Evolutionary conservation across 2,329 filamentous ascomycete species (phyloP), one percentile per base, ranked within the genome.

Genomic region (Colletotrichum lupini): DNA sequence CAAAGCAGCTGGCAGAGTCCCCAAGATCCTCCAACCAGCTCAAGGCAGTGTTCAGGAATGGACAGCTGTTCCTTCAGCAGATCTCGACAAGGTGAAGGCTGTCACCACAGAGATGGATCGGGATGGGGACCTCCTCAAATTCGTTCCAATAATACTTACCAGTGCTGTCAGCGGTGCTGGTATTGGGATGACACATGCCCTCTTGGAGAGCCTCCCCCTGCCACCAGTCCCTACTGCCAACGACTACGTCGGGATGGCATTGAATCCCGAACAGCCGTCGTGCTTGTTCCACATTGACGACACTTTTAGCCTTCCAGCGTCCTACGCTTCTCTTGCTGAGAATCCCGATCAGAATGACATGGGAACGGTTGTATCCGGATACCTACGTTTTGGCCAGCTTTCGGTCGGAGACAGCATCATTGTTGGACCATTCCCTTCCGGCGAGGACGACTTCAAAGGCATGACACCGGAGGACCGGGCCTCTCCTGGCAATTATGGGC

Each of bases 231-330:
- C 88, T 8, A 89, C 87, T 1, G 80, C 87, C 1, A 84, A 85
- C 62, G 89, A 91, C 76, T 89, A 87, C 73, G 82, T 88, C n/a
- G 88, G 88, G 1, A 84, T 84, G 55, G 85, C 85, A 1, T 79
- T 91, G 66, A 91, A 91, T 71, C 90, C 90, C 0, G 87, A 91
- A 72, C 87, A 90, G 68, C 89, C 91, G 1, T 85, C 85, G 5
- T 89, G 89, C 42, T 84, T 98, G 2, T 98, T 98, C 78, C 94
- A 98, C 79, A 90, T 98, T 28, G 96, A 98, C 79, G 96, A 98
- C 77, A 91, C 95, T 1, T 98, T 97, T 81, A 93, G 90, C 71
- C 89, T 95, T 16, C 90, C 92, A 1, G 88, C 89, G 1, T 90
- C 91, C 1, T 91, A 91, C 75, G 86, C 89, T 5, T 81, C 84